These are phyloP conservation scores for Aspergillus ellipticus DNA, from an alignment of 495 filamentous ascomycete genomes.

Conservation along the genomic window DNA sequence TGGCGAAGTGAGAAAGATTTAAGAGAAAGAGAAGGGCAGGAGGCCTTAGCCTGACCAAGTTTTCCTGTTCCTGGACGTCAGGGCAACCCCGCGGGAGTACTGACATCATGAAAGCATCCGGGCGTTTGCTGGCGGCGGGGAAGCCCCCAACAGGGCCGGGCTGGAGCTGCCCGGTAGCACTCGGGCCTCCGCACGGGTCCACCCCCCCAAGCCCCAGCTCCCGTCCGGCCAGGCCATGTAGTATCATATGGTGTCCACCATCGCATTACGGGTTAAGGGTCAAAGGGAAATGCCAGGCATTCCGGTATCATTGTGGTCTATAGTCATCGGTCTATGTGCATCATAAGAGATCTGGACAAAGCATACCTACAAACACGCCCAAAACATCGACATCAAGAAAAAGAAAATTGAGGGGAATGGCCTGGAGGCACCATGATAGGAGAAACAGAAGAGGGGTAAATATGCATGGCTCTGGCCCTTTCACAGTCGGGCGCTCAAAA, in stretches of 20 bases:
- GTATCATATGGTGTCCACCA: not conserved
- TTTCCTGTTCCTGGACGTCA: slow-evolving; percentile 19
- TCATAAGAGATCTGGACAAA: slow-evolving; percentile 1
- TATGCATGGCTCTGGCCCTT: slow-evolving; percentile 1
- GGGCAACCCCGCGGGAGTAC: slow-evolving; percentile 18
- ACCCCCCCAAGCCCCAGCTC: no score
- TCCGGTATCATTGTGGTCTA: slow-evolving; percentile 4
- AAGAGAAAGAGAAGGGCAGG: slow-evolving; percentile 4
- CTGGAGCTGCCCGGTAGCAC: not conserved
- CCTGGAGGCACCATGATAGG: not conserved
- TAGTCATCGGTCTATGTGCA: slow-evolving; percentile 12
- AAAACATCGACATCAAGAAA: slow-evolving; percentile 4
- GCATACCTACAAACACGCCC: not conserved
- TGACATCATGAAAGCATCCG: slow-evolving; percentile 20
- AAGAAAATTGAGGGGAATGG: not conserved
- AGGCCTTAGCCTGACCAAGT: slow-evolving; percentile 4
- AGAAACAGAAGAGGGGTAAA: slow-evolving; percentile 5
- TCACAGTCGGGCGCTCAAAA: slow-evolving; percentile 19
- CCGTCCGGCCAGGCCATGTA: not conserved
- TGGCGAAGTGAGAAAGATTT: not conserved
- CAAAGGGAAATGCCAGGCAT: not conserved
- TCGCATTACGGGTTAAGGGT: not conserved
- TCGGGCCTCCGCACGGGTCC: slow-evolving; percentile 6
- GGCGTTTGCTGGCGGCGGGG: not conserved
- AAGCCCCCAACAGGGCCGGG: not conserved